These are phyloP conservation scores for Scedosporium aurantiacum DNA, from an alignment of 2,329 filamentous ascomycete genomes.

Conservation along the genomic window DNA sequence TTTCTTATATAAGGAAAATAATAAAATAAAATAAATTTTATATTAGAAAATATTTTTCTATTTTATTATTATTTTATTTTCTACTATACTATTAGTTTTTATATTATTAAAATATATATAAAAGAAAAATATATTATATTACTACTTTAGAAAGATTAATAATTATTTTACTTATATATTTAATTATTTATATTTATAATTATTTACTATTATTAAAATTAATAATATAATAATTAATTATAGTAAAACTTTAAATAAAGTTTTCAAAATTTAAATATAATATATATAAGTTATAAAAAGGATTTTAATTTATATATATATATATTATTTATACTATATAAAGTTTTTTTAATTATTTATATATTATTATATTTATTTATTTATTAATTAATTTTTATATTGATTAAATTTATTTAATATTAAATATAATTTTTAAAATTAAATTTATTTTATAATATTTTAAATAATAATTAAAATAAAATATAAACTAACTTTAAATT, in stretches of 20 bases:
- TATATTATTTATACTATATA: background rate
- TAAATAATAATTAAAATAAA: background rate
- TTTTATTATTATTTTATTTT: background rate
- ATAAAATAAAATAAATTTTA: background rate
- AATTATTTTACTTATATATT: background rate
- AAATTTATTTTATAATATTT: background rate
- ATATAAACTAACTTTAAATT: no score
- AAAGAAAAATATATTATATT: no score
- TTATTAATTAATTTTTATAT: background rate
- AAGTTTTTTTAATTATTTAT: background rate
- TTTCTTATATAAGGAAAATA: background rate
- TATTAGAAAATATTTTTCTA: background rate
- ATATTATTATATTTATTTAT: background rate
- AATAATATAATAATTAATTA: background rate
- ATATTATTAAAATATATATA: background rate
- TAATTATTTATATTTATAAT: background rate
- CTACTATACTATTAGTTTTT: background rate
- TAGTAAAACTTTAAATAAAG: background rate
- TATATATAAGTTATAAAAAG: background rate
- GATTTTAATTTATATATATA: background rate
- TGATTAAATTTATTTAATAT: background rate
- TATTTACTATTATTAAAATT: background rate
- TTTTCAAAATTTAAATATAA: background rate
- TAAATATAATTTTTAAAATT: background rate
- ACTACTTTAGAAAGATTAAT: no score